Base-by-base conservation (phyloP, 768 basidiomycete species). In the Collybia nuda region DNA sequence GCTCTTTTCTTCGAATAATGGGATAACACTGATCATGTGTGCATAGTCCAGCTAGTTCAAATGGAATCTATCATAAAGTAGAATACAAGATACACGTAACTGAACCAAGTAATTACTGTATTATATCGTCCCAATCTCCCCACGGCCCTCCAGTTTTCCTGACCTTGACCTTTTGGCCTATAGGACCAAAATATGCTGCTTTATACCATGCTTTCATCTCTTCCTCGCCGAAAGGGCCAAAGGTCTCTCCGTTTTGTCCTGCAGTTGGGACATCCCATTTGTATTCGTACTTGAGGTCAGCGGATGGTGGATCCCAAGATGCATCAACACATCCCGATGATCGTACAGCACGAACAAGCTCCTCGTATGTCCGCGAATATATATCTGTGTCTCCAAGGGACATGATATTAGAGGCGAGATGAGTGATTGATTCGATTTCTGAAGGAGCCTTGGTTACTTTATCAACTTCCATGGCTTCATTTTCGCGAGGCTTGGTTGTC, bases 381-480 rank as follows among this genome's bases (percentile, higher is more conserved):
- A 95, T 80, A 60, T 95, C 92, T 15, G 79, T 75, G 54, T 96
- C 91, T 19, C 90, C 91, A 12, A 93, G 78, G 0, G 87, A 85
- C 84, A 96, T 87, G 56, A 95, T 79, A 32, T 78, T 85, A n/a
- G 90, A 93, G 5, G 93, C 90, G 44, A 93, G 80, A 68, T 91
- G 85, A 0, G 93, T 94, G 55, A 95, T 81, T 17, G 74, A 66
- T 62, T 92, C 88, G 64, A 96, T 90, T 44, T 86, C 82, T 2
- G 74, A 71, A 17, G 74, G 69, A 24, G 58, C 56, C 36, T 67
- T 67, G 5, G 62, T 40, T 11, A 65, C 50, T 51, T 77, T 80
- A 66, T 84, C 84, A 49, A 80, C 71, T 23, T 66, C 66, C 80
- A 84, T 82, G 6, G 68, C 68, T 32, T 70, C 39, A 43, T 42